These are phyloP conservation scores for Hibiscus tridactylites DNA, from an alignment of 345 rosid genomes.

Conservation along the genomic window DNA sequence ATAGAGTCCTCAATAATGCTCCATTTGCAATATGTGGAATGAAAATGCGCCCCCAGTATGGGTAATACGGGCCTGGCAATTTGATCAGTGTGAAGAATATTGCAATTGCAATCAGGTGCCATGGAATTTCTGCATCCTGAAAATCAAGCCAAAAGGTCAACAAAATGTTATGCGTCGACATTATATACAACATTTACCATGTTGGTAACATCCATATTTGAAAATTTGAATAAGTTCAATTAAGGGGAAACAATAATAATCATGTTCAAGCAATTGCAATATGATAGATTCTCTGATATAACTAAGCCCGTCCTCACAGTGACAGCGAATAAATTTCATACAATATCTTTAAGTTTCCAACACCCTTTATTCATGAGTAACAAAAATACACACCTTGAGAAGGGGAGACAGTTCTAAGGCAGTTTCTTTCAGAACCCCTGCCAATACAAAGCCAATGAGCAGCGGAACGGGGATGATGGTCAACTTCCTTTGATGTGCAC, in stretches of 20 bases:
- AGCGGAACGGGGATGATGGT: constrained; percentile 57
- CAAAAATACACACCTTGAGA: constrained; percentile 49
- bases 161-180: background rate
- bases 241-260: background rate
- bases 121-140: constrained; percentile 81
- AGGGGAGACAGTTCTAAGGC: constrained; percentile 58
- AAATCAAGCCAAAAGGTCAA: constrained; percentile 18
- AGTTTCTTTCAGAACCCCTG: constrained; percentile 44
- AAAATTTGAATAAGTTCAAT: background rate
- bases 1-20: constrained; percentile 51
- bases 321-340: background rate
- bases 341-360: background rate
- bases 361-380: background rate
- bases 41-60: constrained; percentile 75
- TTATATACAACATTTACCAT: background rate
- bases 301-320: background rate
- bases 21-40: constrained; percentile 87
- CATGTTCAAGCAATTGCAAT: background rate
- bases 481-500: constrained; percentile 81
- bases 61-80: constrained; percentile 79
- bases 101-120: constrained; percentile 72
- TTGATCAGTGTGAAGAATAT: constrained; percentile 54
- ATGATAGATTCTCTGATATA: background rate
- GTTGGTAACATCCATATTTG: background rate
- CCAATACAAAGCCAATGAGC: constrained; percentile 54